Evolutionary conservation across 345 rosid species (phyloP), one percentile per base, ranked within the genome.

Genomic region (Populus tremula): DNA sequence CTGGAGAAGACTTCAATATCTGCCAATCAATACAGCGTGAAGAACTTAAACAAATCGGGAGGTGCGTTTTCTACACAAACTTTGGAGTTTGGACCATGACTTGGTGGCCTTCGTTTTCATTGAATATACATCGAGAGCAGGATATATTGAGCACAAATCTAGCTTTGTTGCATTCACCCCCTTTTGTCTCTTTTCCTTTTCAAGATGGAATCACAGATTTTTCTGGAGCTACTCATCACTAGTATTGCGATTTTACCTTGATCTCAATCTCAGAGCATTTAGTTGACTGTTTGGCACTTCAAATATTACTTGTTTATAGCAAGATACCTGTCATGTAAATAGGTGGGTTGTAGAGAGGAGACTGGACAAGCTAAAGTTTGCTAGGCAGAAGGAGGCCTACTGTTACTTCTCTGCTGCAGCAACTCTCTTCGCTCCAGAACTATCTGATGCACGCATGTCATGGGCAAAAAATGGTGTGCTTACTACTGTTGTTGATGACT

Each of bases 401-500:
- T 92, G 97, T 68, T 91, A 92, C 87, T 94, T 94, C 80, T 91
- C 97, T 68, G 93, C 87, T 23, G 97, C 93, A 47, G 97, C 93
- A 77, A 87, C 89, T 31, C 78, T 91, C 27, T 87, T 82, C 71
- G 43, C 87, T 67, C 94, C 94, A 21, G 90, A 88, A 82, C 70
- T 95, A 77, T 87, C 93, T 23, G 90, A 90, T 82, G 97, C 98
- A 14, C 96, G 97, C 53, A 87, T 91, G 63, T 84, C 96, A n/a
- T 95, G 98, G 99, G 97, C 97, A 69, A 95, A 95, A 88, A 91
- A 89, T 69, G 90, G 89, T 25, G 94, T 93, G 43, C 93, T 95
- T 73, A 87, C 96, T 33, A 95, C 98, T 10, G 91, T 93, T 64
- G 86, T 93, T 16, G 99, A 93, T 61, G 99, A 93, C 80, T 95